Evolutionary conservation across 164 flowering plant genomes (phyloP), one percentile per base, ranked within the genome.

Genomic region (Echeveria elegans): DNA sequence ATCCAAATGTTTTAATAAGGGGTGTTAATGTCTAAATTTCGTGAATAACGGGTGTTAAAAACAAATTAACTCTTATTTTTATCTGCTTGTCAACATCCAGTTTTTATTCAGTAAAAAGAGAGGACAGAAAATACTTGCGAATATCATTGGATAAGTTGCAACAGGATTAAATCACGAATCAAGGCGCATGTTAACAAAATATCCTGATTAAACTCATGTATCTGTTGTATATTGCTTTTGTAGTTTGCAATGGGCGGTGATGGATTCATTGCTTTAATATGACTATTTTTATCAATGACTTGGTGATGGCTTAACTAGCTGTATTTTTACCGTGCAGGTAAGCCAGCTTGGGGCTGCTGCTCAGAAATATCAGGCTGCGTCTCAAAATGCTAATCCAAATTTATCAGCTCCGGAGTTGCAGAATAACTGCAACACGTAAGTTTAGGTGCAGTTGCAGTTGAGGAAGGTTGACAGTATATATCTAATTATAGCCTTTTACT

Each of bases 261-360:
- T 50, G 9, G 56, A 21, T 18, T 16, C 18, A 18, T 47, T 47
- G 21, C 21, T 18, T 28, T 2, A 53, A 53, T 5, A 28, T 26
- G 15, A 21, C 6, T 0, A 5, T 18, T 48, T 16, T 26, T 53
- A 3, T 53, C 60, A 24, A 26, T 23, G 16, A 56, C 28, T 26
- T 21, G 5, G 31, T 26, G 31, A 53, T 56, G 19, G 30, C 61
- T 28, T 56, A 19, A 56, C 32, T 28, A 12, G 18, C 1, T 63
- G 43, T 34, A 2, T 24, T 63, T 48, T 0, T 79, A 14, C 36
- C 52, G 1, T 80, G 67, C 85, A 94, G 99, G 97, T 94, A 69
- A 85, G 83, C 81, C 99, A 91, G 77, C 93, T 94, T 71, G 97
- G 97, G 14, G 75, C 83, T 74, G 97, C 89, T 37, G 96, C 97